Conservation (phyloP, 2,329 filamentous ascomycete species). For the Pyricularia sp. region DNA sequence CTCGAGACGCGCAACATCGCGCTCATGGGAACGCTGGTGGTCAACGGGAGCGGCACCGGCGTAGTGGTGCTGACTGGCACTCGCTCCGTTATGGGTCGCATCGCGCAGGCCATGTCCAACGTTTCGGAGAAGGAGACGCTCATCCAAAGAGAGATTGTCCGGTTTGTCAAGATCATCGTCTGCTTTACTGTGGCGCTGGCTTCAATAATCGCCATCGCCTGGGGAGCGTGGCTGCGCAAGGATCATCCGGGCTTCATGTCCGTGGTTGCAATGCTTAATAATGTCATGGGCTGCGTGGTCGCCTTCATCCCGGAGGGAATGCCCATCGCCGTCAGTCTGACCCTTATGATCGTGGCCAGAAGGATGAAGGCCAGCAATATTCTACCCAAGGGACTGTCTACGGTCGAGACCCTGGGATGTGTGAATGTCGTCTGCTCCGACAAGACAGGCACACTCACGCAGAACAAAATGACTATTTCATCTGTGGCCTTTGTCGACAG, state of each 20-base stretch:
- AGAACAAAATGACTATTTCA: slow-evolving; percentile 45
- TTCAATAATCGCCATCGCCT: slow-evolving; percentile 28
- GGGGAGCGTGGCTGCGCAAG: slow-evolving; percentile 25
- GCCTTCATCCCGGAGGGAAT: slow-evolving; percentile 69
- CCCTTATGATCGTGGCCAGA: slow-evolving; percentile 61
- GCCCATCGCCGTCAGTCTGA: slow-evolving; percentile 64
- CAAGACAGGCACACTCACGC: slow-evolving; percentile 53
- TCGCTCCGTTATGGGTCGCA: slow-evolving; percentile 15
- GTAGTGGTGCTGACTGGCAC: slow-evolving; percentile 26
- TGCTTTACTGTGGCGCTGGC: slow-evolving; percentile 24
- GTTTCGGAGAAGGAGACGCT: not conserved
- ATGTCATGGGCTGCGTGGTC: slow-evolving; percentile 35
- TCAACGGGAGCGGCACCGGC: slow-evolving; percentile 26
- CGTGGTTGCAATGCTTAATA: slow-evolving; percentile 28
- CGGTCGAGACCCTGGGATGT: slow-evolving; percentile 73
- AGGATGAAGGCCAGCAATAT: slow-evolving; percentile 71
- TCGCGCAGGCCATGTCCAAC: not conserved
- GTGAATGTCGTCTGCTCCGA: slow-evolving; percentile 58
- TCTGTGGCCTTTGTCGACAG: not conserved
- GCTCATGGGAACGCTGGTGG: slow-evolving; percentile 27
- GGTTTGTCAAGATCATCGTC: slow-evolving; percentile 30
- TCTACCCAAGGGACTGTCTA: slow-evolving; percentile 56
- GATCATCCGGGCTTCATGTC: slow-evolving; percentile 25
- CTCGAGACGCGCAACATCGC: slow-evolving; percentile 30
- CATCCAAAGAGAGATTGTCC: slow-evolving; percentile 16